Evolutionary conservation across 345 rosid genomes (phyloP).

Genomic region (Ceriops zippeliana): DNA sequence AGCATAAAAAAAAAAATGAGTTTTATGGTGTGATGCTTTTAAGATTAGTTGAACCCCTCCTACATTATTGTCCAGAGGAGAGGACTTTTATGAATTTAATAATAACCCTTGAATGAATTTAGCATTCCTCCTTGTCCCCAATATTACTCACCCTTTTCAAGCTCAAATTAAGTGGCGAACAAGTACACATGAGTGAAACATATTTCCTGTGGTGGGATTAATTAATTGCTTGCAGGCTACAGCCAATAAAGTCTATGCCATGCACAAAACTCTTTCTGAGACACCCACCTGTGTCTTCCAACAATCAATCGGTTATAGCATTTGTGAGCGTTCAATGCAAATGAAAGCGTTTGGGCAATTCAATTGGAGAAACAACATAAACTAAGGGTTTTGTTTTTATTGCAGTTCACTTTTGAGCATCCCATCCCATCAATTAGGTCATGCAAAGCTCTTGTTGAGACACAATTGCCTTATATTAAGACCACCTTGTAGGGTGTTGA

Average conservation of each 20-base stretch:
- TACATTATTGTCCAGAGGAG: background rate
- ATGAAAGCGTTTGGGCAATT: background rate
- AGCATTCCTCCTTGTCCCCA: constrained; percentile 36
- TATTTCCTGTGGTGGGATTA: constrained; percentile 29
- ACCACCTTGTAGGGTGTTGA: constrained; percentile 18
- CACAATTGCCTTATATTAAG: constrained; percentile 20
- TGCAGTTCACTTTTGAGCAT: constrained; percentile 14
- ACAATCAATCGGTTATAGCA: background rate
- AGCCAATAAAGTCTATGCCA: constrained; percentile 11
- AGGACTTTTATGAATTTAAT: constrained; percentile 25
- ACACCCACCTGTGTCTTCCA: constrained; percentile 23
- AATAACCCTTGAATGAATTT: constrained; percentile 16
- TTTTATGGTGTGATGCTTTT: constrained; percentile 21
- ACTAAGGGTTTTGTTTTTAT: constrained; percentile 15
- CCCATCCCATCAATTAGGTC: constrained; percentile 23
- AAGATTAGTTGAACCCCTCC: constrained; percentile 29
- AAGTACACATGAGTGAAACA: constrained; percentile 37
- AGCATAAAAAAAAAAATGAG: background rate
- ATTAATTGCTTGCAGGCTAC: constrained; percentile 14
- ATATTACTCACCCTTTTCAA: constrained; percentile 4
- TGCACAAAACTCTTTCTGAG: constrained; percentile 25
- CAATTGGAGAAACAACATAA: background rate
- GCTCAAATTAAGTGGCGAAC: constrained; percentile 50
- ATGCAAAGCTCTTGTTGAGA: constrained; percentile 10
- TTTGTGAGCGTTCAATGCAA: constrained; percentile 1